Percentiles rank a stretch among this genome's conserved stretches.
Conservation (phyloP, 2,329 filamentous ascomycete species). For the Gnomoniopsis smithogilvyi region DNA sequence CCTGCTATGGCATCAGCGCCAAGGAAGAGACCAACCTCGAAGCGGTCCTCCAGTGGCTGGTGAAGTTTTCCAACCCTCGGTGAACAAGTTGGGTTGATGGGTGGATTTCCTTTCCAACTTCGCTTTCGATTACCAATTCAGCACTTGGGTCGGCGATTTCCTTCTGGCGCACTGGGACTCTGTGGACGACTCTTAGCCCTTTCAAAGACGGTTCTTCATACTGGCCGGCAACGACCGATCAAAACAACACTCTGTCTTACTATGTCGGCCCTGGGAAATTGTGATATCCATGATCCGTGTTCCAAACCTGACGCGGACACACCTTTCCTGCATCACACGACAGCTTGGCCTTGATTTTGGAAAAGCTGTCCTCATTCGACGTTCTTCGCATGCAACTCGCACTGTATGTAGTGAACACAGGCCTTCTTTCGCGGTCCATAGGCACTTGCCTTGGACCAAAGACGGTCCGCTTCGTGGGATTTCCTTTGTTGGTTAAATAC, state of each 20-base stretch:
- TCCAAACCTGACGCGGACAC: background rate
- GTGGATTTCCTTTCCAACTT: constrained; percentile 1
- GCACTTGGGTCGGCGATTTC: constrained; percentile 11
- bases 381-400: background rate
- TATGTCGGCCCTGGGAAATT: background rate
- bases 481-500: constrained; percentile 10
- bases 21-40: constrained; percentile 99
- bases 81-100: constrained; percentile 35
- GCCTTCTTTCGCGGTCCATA: background rate
- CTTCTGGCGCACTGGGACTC: constrained; percentile 15
- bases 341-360: background rate
- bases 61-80: constrained; percentile 74
- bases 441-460: constrained; percentile 9
- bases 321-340: background rate
- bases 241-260: constrained; percentile 13
- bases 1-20: constrained; percentile 97
- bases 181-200: constrained; percentile 4
- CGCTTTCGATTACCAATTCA: background rate
- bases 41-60: constrained; percentile 93
- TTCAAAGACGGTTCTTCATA: constrained; percentile 17
- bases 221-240: constrained; percentile 20
- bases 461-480: background rate
- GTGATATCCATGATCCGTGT: constrained; percentile 2
- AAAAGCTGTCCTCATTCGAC: background rate
- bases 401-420: background rate